Base-by-base conservation (phyloP, 345 rosid species). In the Eucalyptus erythrocorys region DNA sequence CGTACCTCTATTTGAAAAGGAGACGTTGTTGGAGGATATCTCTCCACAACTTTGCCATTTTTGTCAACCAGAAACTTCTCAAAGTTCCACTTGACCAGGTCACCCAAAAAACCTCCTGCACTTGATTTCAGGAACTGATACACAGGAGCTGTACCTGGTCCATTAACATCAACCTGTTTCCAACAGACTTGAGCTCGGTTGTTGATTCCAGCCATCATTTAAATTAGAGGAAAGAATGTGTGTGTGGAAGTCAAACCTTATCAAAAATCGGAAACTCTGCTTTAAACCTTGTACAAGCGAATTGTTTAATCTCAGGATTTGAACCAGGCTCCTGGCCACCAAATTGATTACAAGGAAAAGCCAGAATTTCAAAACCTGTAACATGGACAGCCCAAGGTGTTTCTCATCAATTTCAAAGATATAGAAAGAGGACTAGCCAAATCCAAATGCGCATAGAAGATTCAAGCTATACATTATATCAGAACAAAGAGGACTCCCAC, bases 311-410 rank as follows among this genome's bases (percentile, higher is more conserved):
- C 92, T 97, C 96, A 15, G 96, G 90, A 88, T 95, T 97, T 87
- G 93, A 93, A 55, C 96, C 99, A 17, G 98, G 99, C 91, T 96
- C 99, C 92, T 97, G 99, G 57, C 95, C 93, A 6, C 95, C 96
- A 84, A 97, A 97, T 87, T 96, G 99, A 90, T 97, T 97, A 95
- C 99, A 97, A 66, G 99, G 99, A 89, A 96, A 96, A 90, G 99
- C 98, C 87, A 96, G 89, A 91, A 97, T 95, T 91, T 96, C 99
- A 88, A 97, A 94, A 59, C 99, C 98, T 97, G 93, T 34, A 66
- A 87, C 7, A 47, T 51, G 86, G 86, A 89, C 86, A 68, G 59
- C 43, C 80, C 30, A 37, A 48, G 80, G 27, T 42, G 47, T 45
- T 48, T 17, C 24, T 24, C 11, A 87, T 49, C 85, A 87, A 47